Evolutionary conservation across 352 stramenopile genomes (phyloP).

Genomic region (Globisporangium irregulare): DNA sequence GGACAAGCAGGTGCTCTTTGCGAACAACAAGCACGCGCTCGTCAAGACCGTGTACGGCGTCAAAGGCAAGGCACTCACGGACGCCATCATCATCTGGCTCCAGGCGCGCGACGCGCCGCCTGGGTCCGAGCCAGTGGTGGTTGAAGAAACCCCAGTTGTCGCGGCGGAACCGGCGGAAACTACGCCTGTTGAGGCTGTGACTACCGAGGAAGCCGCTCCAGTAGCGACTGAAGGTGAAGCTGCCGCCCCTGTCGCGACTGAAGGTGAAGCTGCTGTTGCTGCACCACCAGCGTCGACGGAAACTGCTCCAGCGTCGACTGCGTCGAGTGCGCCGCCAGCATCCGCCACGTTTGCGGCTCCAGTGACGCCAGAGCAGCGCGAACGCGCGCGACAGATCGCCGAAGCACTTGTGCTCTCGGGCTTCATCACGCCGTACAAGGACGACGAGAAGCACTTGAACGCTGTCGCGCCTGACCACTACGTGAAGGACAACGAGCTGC

Average conservation of each 20-base stretch:
- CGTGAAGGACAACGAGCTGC: slow-evolving; percentile 5
- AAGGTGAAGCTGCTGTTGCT: neutral
- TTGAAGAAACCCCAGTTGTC: neutral
- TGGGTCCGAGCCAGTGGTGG: neutral
- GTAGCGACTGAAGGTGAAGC: neutral
- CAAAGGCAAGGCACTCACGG: slow-evolving; percentile 11
- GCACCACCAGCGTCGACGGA: neutral
- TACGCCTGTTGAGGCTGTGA: neutral
- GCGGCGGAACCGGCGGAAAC: neutral
- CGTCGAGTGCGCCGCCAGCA: neutral
- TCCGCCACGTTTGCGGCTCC: neutral
- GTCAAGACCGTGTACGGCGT: slow-evolving; percentile 16
- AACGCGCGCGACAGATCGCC: slow-evolving; percentile 3
- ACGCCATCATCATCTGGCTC: slow-evolving; percentile 9
- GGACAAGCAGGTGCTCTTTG: slow-evolving; percentile 9
- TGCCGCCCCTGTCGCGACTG: neutral
- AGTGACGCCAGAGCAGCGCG: neutral
- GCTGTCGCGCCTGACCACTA: neutral
- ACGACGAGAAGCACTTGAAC: slow-evolving; percentile 9
- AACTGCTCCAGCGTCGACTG: neutral
- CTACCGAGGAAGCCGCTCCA: neutral
- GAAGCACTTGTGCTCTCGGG: slow-evolving; percentile 9
- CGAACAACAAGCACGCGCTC: slow-evolving; percentile 5
- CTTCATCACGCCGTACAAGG: slow-evolving; percentile 11
- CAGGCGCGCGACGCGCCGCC: slow-evolving; percentile 26